phyloP scores from a whole-genome alignment of 306 rosid genomes.

The Prunus campanulata region DNA sequence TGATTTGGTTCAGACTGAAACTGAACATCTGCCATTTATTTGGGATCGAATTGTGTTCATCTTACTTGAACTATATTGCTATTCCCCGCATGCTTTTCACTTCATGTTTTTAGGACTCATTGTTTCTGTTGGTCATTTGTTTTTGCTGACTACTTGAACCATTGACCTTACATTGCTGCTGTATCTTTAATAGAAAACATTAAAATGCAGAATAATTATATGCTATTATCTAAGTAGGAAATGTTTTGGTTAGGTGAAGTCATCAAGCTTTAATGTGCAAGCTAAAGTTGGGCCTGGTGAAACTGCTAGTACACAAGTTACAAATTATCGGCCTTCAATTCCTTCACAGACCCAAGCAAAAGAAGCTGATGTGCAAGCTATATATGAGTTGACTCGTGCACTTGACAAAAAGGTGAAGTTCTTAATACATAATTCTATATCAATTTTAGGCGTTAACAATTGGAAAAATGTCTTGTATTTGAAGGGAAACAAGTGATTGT shows the following conservation, averaged over 20 bases:
- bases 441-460: slow-evolving; percentile 6
- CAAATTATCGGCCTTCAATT: slow-evolving; percentile 48
- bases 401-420: slow-evolving; percentile 79
- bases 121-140: slow-evolving; percentile 4
- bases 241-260: slow-evolving; percentile 34
- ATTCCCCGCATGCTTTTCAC: neutral
- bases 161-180: neutral
- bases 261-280: slow-evolving; percentile 42
- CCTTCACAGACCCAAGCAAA: slow-evolving; percentile 56
- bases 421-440: slow-evolving; percentile 5
- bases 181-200: neutral
- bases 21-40: neutral
- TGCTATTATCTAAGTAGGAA: neutral
- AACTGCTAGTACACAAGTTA: slow-evolving; percentile 38
- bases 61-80: slow-evolving; percentile 12
- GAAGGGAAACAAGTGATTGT: neutral
- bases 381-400: slow-evolving; percentile 66
- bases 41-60: neutral
- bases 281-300: slow-evolving; percentile 46
- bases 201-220: neutral
- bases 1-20: neutral
- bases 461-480: neutral
- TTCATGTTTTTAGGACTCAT: neutral
- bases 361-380: slow-evolving; percentile 79
- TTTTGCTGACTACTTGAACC: neutral